These are phyloP conservation scores for Suillus spraguei DNA, from an alignment of 768 basidiomycete genomes.

Conservation along the genomic window DNA sequence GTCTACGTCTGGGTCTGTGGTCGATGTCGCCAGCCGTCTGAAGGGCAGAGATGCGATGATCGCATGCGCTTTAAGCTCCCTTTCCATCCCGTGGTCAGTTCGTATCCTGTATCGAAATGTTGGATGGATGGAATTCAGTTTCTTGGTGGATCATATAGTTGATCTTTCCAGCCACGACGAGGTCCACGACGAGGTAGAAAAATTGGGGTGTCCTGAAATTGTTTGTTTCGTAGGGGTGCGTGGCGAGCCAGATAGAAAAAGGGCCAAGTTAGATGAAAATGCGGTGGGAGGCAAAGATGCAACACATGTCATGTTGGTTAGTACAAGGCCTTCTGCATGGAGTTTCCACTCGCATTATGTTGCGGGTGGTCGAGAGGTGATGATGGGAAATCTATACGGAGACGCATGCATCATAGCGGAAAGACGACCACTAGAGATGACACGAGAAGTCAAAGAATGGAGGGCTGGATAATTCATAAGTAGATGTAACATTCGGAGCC, in stretches of 20 bases:
- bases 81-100: slow-evolving; percentile 9
- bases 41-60: slow-evolving; percentile 11
- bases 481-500: not conserved
- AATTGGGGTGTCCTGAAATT: not conserved
- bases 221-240: not conserved
- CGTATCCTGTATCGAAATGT: slow-evolving; percentile 10
- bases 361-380: slow-evolving; percentile 1
- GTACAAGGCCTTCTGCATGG: slow-evolving; percentile 6
- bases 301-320: slow-evolving; percentile 1
- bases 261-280: not conserved
- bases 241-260: slow-evolving; percentile 4
- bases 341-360: slow-evolving; percentile 5
- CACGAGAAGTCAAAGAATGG: not conserved
- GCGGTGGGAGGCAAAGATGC: not conserved
- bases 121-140: slow-evolving; percentile 6
- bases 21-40: slow-evolving; percentile 16
- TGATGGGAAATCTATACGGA: slow-evolving; percentile 6
- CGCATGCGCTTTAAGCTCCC: slow-evolving; percentile 6
- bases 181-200: not conserved
- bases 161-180: not conserved
- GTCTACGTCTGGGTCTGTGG: not conserved
- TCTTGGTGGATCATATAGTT: slow-evolving; percentile 4
- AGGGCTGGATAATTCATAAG: not conserved
- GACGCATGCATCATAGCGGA: slow-evolving; percentile 9
- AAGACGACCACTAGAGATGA: not conserved